These are phyloP conservation scores for Delphinella strobiligena DNA, from an alignment of 2,329 filamentous ascomycete genomes.

Conservation along the genomic window DNA sequence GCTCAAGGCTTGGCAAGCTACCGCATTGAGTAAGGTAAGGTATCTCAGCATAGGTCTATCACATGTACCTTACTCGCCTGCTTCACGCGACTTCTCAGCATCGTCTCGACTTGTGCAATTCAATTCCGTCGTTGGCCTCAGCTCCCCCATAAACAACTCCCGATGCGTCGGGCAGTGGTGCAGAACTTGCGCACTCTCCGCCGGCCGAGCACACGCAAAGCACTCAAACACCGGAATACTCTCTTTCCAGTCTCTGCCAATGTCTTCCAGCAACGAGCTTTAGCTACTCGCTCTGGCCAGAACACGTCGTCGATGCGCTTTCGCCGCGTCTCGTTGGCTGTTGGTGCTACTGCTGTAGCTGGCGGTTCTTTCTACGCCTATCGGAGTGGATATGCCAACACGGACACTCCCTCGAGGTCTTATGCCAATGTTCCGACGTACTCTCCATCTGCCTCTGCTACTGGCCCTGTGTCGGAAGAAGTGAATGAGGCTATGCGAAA, in stretches of 20 bases:
- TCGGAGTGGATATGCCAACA: slow-evolving; percentile 26
- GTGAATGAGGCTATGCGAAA: slow-evolving; percentile 44
- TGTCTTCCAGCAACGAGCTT: slow-evolving; percentile 35
- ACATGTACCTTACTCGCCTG: no score
- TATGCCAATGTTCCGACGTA: slow-evolving; percentile 8
- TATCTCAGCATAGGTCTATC: no score
- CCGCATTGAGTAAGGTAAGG: no score
- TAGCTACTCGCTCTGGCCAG: slow-evolving; percentile 27
- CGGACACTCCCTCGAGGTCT: slow-evolving; percentile 29
- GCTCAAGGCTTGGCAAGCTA: no score
- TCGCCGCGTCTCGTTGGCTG: slow-evolving; percentile 52
- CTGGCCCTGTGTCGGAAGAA: slow-evolving; percentile 20
- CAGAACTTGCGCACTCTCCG: slow-evolving; percentile 57
- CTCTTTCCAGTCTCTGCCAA: slow-evolving; percentile 17
- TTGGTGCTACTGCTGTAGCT: slow-evolving; percentile 54
- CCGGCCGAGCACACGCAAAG: slow-evolving; percentile 50
- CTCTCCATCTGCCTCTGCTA: slow-evolving; percentile 11
- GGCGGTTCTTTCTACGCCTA: slow-evolving; percentile 69
- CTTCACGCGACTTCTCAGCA: not conserved
- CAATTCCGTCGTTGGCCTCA: not conserved
- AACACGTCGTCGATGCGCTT: slow-evolving; percentile 61
- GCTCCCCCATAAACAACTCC: no score
- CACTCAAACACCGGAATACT: slow-evolving; percentile 37
- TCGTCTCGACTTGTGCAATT: no score
- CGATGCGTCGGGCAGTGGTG: slow-evolving; percentile 64